Percentiles rank a stretch among this genome's conserved stretches.
Conservation (phyloP, 2,329 filamentous ascomycete species). For the Hypomyces perniciosus region DNA sequence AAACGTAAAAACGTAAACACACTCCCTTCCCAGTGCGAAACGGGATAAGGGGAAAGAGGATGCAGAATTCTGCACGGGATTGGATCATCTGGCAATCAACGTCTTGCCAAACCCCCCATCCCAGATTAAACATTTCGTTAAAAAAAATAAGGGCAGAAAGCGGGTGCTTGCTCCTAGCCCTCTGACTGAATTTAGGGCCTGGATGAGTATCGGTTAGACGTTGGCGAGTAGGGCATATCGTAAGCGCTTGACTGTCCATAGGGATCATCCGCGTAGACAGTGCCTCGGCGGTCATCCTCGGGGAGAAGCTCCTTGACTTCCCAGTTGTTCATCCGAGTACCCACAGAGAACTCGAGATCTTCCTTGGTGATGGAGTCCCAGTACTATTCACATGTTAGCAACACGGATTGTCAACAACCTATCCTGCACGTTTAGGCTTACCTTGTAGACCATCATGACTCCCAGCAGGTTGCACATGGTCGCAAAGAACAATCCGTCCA, state of each 20-base stretch:
- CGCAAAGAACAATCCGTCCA: slow-evolving; percentile 91
- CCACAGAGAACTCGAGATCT: slow-evolving; percentile 96
- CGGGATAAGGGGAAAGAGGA: slow-evolving; percentile 6
- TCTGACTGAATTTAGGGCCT: slow-evolving; percentile 35
- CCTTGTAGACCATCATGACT: slow-evolving; percentile 99
- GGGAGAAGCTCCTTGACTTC: slow-evolving; percentile 88
- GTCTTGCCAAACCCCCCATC: background rate
- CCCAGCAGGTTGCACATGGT: slow-evolving; percentile 88
- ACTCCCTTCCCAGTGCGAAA: background rate
- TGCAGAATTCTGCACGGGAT: background rate
- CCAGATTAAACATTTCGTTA: background rate
- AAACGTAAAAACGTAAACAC: slow-evolving; percentile 14
- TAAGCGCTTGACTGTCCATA: slow-evolving; percentile 52
- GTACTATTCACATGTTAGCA: slow-evolving; percentile 56
- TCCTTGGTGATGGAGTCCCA: slow-evolving; percentile 99
- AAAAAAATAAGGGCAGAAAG: background rate
- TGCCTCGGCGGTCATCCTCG: slow-evolving; percentile 71
- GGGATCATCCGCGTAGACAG: slow-evolving; percentile 65
- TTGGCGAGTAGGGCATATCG: slow-evolving; percentile 46
- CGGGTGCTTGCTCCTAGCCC: slow-evolving; percentile 12
- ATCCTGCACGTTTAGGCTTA: slow-evolving; percentile 24
- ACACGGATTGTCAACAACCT: slow-evolving; percentile 6
- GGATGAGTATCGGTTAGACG: slow-evolving; percentile 37
- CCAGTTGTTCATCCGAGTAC: slow-evolving; percentile 94
- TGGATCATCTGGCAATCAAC: no score